Base-by-base conservation (phyloP, 2,329 filamentous ascomycete species). In the Trichoderma brevicompactum region DNA sequence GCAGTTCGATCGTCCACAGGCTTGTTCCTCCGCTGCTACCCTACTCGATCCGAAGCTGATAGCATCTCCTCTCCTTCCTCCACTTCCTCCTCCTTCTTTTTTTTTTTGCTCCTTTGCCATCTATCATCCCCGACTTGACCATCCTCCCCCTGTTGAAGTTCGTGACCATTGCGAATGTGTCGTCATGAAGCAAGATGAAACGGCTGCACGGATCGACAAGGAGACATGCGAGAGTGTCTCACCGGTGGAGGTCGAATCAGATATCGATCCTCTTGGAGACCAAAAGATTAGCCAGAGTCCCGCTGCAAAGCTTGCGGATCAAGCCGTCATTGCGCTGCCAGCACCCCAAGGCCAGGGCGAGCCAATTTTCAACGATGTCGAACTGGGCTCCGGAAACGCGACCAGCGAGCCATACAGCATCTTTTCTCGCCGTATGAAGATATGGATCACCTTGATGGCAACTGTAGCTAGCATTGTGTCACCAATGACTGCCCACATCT, bases 401-500 rank as follows among this genome's bases (percentile, higher is more conserved):
- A 23, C 23, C 19, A 36, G 23, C 43, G 65, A 66, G 19, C 66
- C 72, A 10, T 76, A 76, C 66, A 76, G 72, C 65, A 66, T 68
- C 61, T 75, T 76, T 54, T 71, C 72, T 0, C 71, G 69, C 32
- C 65, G 70, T 12, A 81, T 79, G 69, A 86, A 81, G 72, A 73
- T 78, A 69, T 86, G 82, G 78, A 82, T 88, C 66, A 78, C 83
- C 40, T 70, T 75, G 56, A 82, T 88, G 81, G 82, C 84, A 63
- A 80, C 81, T 40, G 71, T 82, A 50, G 81, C 82, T 9, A 82
- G 82, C 70, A 83, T 85, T 68, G 78, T 87, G 67, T 87, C 84
- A 6, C 85, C 85, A 2, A 81, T 86, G 74, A 85, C 84, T 1
- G 86, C 85, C 66, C 87, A 87, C 69, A 84, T 89, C 53, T 87